These are phyloP conservation scores for Trypanosoma boissoni DNA, from an alignment of 208 protist species.

Conservation along the genomic window DNA sequence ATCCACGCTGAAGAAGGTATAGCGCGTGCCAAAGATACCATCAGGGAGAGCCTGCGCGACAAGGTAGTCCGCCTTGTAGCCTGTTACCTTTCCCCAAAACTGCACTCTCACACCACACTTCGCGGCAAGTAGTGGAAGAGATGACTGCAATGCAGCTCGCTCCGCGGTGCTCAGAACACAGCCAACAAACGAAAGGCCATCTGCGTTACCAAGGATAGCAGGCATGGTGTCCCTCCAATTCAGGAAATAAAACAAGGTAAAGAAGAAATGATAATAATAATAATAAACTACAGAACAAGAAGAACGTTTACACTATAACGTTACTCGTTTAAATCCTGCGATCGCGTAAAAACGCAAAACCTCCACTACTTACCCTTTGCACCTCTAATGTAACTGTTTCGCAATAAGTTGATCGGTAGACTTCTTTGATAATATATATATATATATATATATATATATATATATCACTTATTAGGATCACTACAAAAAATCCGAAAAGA, in stretches of 20 bases:
- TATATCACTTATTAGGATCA: no score
- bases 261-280: slow-evolving; percentile 1
- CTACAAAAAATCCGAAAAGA: no score
- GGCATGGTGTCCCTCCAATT: slow-evolving; percentile 32
- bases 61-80: slow-evolving; percentile 69
- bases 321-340: no score
- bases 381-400: no score
- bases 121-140: slow-evolving; percentile 66
- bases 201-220: slow-evolving; percentile 33
- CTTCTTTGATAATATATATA: no score
- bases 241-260: neutral
- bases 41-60: slow-evolving; percentile 58
- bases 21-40: slow-evolving; percentile 57
- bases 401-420: no score
- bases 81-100: slow-evolving; percentile 84
- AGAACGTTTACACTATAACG: no score
- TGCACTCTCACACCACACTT: slow-evolving; percentile 41
- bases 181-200: slow-evolving; percentile 63
- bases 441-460: no score
- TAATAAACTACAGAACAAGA: slow-evolving; percentile 8
- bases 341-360: no score
- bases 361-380: no score
- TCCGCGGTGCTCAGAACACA: slow-evolving; percentile 57
- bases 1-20: slow-evolving; percentile 79
- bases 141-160: slow-evolving; percentile 72